phyloP scores from a whole-genome alignment of 2,329 filamentous ascomycete species.

The Fusarium buharicum region DNA sequence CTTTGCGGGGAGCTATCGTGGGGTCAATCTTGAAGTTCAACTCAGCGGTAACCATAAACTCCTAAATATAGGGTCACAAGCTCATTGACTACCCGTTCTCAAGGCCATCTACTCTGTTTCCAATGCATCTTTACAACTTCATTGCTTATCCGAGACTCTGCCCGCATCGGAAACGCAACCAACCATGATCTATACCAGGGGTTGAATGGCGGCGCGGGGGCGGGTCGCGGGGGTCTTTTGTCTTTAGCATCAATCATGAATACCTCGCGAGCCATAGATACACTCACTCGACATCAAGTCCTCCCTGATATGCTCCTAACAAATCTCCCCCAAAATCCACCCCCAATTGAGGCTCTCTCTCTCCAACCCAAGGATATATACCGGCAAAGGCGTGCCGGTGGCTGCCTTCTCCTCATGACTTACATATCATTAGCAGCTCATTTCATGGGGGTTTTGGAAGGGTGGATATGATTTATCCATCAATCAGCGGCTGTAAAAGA shows the following conservation, averaged over 20 bases:
- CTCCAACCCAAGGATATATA: conserved; percentile 11
- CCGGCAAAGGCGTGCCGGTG: conserved; percentile 27
- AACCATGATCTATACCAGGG: not conserved
- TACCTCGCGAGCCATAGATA: not conserved
- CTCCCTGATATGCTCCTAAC: conserved; percentile 1
- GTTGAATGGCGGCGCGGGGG: conserved; percentile 24
- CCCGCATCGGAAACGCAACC: conserved; percentile 2
- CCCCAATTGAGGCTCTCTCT: conserved; percentile 30
- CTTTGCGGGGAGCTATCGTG: conserved; percentile 3
- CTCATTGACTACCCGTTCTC: not conserved
- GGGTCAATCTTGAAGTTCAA: conserved; percentile 9
- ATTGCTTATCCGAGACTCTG: conserved; percentile 8
- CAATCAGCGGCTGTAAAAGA: conserved; percentile 32
- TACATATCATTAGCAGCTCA: conserved; percentile 13
- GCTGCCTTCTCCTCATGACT: conserved; percentile 31
- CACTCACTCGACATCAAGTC: not conserved
- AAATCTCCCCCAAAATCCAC: conserved; percentile 25
- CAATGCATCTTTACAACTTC: too few relatives aligned
- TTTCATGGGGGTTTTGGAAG: conserved; percentile 31
- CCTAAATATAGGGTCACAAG: not conserved
- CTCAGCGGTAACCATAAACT: not conserved
- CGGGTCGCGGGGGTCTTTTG: conserved; percentile 13
- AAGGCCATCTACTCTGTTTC: not conserved
- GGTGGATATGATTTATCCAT: conserved; percentile 37
- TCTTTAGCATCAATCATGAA: conserved; percentile 2